Conservation (phyloP, 805 yeast species). For the Jamesozyma gamospora region DNA sequence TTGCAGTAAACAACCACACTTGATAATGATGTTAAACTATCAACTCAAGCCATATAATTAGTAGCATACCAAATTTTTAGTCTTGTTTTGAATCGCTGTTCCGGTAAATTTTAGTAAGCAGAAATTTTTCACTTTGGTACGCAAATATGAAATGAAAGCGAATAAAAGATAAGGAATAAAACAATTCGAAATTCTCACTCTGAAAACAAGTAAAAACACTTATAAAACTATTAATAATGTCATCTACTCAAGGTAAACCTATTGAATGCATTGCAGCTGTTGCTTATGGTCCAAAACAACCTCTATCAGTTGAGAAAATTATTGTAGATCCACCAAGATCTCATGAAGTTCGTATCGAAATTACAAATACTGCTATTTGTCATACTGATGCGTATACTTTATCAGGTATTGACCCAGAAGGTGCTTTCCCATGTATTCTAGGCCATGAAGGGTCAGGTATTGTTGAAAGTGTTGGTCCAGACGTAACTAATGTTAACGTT, state of each 20-base stretch:
- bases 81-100: too few relatives aligned
- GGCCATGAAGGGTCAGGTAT: constrained; percentile 99
- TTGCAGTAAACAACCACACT: too few relatives aligned
- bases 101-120: too few relatives aligned
- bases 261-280: constrained; percentile 92
- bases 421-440: constrained; percentile 82
- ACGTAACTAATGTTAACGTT: constrained; percentile 76
- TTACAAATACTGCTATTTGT: constrained; percentile 87
- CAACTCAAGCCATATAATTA: too few relatives aligned
- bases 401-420: constrained; percentile 93
- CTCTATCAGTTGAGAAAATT: constrained; percentile 72
- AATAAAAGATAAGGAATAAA: too few relatives aligned
- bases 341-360: constrained; percentile 91
- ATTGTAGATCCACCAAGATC: constrained; percentile 92
- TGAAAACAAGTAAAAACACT: too few relatives aligned
- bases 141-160: too few relatives aligned
- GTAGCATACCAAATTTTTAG: too few relatives aligned
- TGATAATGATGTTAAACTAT: too few relatives aligned
- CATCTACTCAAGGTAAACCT: constrained; percentile 31
- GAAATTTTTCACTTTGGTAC: too few relatives aligned
- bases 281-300: constrained; percentile 91
- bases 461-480: constrained; percentile 92
- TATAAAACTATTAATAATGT: background rate
- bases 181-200: too few relatives aligned
- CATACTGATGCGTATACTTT: constrained; percentile 97